Percentiles rank a stretch among this genome's conserved stretches.
Conservation (phyloP, 257 asterid genomes). For the Fraxinus pennsylvanica region DNA sequence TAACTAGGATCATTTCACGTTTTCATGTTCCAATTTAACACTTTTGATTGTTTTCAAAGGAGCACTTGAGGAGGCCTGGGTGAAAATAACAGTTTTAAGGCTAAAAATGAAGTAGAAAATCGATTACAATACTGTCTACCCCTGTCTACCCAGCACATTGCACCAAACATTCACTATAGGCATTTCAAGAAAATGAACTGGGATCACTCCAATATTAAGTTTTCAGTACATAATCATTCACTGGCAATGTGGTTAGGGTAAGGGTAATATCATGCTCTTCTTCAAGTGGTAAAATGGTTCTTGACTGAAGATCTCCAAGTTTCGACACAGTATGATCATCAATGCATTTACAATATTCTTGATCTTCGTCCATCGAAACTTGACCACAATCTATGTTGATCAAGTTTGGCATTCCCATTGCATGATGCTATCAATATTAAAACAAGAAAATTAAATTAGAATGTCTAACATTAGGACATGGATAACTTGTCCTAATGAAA, state of each 20-base stretch:
- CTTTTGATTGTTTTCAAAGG: too few species aligned
- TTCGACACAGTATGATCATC: conserved; percentile 3
- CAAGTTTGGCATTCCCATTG: conserved; percentile 29
- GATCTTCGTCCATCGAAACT: conserved; percentile 25
- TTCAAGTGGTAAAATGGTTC: neutral
- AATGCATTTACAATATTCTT: conserved; percentile 38
- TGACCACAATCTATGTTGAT: conserved; percentile 22
- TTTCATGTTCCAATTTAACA: too few species aligned
- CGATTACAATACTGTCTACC: neutral
- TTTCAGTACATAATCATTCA: neutral
- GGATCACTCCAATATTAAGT: neutral
- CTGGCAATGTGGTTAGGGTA: conserved; percentile 23
- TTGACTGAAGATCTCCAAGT: neutral
- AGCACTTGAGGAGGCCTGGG: too few species aligned
- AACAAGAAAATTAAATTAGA: neutral
- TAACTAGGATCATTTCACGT: too few species aligned
- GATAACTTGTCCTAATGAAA: too few species aligned
- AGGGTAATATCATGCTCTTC: conserved; percentile 36
- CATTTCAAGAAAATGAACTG: neutral
- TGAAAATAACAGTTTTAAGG: too few species aligned
- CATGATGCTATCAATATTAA: conserved; percentile 21
- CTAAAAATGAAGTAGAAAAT: too few species aligned
- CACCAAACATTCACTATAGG: neutral
- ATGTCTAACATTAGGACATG: neutral
- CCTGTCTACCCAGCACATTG: neutral